phyloP scores from a whole-genome alignment of 1,284 basidiomycete species.

The Malassezia arunalokei region DNA sequence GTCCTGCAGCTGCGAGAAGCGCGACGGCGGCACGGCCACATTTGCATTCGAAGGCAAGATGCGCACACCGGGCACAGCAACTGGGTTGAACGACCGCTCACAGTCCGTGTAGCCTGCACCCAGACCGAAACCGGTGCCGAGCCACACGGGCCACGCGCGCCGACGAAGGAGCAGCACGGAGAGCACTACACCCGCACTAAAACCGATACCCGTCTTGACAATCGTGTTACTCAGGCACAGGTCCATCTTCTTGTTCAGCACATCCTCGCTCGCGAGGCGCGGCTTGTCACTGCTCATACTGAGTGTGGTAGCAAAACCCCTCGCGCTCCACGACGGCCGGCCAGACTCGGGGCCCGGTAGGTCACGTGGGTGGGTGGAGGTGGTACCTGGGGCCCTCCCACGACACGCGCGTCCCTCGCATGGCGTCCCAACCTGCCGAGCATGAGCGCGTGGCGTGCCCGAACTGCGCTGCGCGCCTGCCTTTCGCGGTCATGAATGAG shows the following conservation, averaged over 20 bases:
- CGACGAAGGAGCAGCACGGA: conserved; percentile 89
- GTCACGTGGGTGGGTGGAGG: background rate
- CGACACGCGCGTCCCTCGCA: too few relatives aligned
- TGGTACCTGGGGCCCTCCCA: too few relatives aligned
- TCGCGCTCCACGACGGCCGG: background rate
- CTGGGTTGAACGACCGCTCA: conserved; percentile 88
- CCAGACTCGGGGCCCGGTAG: background rate
- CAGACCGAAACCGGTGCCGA: conserved; percentile 77
- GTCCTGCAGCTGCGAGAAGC: conserved; percentile 35
- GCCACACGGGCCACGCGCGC: conserved; percentile 87
- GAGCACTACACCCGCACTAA: conserved; percentile 81
- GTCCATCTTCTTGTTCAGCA: conserved; percentile 19
- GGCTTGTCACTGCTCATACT: conserved; percentile 13
- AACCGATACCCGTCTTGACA: conserved; percentile 72
- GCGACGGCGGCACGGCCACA: conserved; percentile 20
- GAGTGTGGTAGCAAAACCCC: background rate
- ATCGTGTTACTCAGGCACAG: conserved; percentile 49
- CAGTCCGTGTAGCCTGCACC: conserved; percentile 81
- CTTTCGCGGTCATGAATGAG: conserved; percentile 29
- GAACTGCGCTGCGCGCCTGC: conserved; percentile 21
- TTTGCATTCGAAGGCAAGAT: conserved; percentile 50
- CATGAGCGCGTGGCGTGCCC: conserved; percentile 29
- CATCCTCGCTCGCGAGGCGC: conserved; percentile 14
- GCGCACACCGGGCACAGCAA: conserved; percentile 77
- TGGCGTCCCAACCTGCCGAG: background rate